Conservation (phyloP, 2,329 filamentous ascomycete species). For the Pseudogymnoascus sp. region DNA sequence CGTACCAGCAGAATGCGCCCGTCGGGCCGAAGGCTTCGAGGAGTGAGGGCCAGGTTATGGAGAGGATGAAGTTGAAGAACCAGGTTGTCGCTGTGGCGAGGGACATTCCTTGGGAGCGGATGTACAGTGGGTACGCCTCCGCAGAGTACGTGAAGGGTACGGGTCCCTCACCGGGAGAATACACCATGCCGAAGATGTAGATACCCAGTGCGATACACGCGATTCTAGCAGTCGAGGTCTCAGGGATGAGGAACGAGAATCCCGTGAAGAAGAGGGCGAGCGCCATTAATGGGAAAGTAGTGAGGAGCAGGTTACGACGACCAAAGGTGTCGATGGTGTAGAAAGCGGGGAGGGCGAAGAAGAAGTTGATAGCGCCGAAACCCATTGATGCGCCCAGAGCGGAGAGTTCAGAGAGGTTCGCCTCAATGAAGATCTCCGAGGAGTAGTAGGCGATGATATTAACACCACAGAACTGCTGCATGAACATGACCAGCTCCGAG, state of each 20-base stretch:
- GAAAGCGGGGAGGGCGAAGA: conserved; percentile 54
- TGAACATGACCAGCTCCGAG: conserved; percentile 57
- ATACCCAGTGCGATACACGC: conserved; percentile 35
- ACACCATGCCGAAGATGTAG: conserved; percentile 43
- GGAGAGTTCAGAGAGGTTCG: conserved; percentile 39
- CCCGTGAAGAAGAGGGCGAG: conserved; percentile 42
- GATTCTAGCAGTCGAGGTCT: conserved; percentile 20
- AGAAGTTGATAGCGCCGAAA: conserved; percentile 56
- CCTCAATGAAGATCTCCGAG: conserved; percentile 50
- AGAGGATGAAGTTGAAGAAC: conserved; percentile 13
- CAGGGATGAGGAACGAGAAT: conserved; percentile 43
- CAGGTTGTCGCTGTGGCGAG: conserved; percentile 45
- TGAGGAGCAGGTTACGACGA: conserved; percentile 52
- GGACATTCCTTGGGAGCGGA: conserved; percentile 54
- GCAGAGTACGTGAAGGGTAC: conserved; percentile 57
- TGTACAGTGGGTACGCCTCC: conserved; percentile 54
- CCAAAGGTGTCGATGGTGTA: conserved; percentile 63
- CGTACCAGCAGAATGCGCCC: neutral
- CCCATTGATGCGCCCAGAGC: conserved; percentile 54
- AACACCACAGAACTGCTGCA: conserved; percentile 50
- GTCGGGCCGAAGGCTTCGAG: neutral
- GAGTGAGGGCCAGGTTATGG: conserved; percentile 15
- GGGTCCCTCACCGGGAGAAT: conserved; percentile 52
- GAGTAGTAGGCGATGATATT: conserved; percentile 54
- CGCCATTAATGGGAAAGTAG: conserved; percentile 57